Evolutionary conservation across 2,329 filamentous ascomycete species (phyloP).

Genomic region (Ascochyta rabiei): DNA sequence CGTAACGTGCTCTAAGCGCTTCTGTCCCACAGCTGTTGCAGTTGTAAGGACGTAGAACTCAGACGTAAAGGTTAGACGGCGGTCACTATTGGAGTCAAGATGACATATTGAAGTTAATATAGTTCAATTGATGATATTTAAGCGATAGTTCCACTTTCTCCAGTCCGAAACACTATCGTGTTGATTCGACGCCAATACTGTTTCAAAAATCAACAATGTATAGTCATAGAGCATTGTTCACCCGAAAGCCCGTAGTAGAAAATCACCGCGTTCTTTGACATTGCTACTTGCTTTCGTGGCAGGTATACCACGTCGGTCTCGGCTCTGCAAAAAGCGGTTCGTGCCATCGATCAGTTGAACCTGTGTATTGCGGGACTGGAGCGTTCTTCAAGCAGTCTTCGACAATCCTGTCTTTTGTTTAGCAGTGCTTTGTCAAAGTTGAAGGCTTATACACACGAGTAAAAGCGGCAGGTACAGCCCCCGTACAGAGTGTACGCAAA

Average conservation of each 20-base stretch:
- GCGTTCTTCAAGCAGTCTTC: constrained; percentile 5
- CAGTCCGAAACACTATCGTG: too few species aligned
- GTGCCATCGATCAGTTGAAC: constrained; percentile 11
- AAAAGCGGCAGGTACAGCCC: constrained; percentile 14
- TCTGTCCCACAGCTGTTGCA: too few species aligned
- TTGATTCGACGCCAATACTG: too few species aligned
- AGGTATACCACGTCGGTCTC: constrained; percentile 24
- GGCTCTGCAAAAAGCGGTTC: constrained; percentile 17
- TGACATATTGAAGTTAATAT: too few species aligned
- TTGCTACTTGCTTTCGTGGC: background rate
- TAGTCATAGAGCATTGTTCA: background rate
- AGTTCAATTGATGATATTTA: too few species aligned
- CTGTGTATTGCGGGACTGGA: constrained; percentile 4
- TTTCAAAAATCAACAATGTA: too few species aligned
- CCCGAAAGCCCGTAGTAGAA: background rate
- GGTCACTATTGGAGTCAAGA: too few species aligned
- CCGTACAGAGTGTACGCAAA: constrained; percentile 15
- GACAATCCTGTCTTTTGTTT: background rate
- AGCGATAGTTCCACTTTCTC: too few species aligned
- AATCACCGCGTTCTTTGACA: background rate
- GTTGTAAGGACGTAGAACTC: too few species aligned
- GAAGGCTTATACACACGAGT: background rate
- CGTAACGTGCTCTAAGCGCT: too few species aligned
- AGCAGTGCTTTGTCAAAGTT: background rate
- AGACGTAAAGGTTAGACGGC: too few species aligned